Conservation (phyloP, 2,329 filamentous ascomycete species). For the Aphanoascus verrucosus region DNA sequence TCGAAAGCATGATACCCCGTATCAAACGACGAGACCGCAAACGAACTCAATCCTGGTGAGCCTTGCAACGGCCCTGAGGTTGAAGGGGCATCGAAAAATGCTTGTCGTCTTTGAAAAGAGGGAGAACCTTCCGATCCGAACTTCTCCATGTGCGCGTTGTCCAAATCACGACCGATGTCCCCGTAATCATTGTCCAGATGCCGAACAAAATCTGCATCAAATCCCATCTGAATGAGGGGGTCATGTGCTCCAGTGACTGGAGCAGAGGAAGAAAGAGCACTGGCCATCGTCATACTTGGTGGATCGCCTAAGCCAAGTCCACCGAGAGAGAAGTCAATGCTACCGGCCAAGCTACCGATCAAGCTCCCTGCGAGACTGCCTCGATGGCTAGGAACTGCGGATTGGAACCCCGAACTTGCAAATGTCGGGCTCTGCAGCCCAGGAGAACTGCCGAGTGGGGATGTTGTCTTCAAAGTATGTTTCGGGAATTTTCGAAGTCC, state of each 20-base stretch:
- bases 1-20: constrained; percentile 3
- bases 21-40: neutral
- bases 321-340: constrained; percentile 22
- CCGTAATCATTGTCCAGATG: constrained; percentile 28
- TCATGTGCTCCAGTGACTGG: constrained; percentile 24
- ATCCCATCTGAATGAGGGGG: constrained; percentile 30
- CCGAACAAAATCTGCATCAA: constrained; percentile 31
- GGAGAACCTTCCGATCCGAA: constrained; percentile 5
- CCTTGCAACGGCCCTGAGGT: neutral
- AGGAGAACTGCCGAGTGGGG: constrained; percentile 19
- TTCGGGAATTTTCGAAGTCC: constrained; percentile 26
- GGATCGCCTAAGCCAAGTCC: constrained; percentile 8
- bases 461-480: constrained; percentile 23
- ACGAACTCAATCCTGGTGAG: neutral
- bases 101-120: neutral
- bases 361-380: constrained; percentile 24
- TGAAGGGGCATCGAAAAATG: neutral
- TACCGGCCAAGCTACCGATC: constrained; percentile 21
- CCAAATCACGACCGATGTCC: constrained; percentile 26
- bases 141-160: constrained; percentile 21
- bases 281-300: constrained; percentile 3
- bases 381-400: constrained; percentile 27
- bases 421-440: constrained; percentile 18
- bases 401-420: constrained; percentile 26
- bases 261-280: constrained; percentile 23